Evolutionary conservation across 2,329 filamentous ascomycete genomes (phyloP).

Genomic region (Paradendryphiella salina): DNA sequence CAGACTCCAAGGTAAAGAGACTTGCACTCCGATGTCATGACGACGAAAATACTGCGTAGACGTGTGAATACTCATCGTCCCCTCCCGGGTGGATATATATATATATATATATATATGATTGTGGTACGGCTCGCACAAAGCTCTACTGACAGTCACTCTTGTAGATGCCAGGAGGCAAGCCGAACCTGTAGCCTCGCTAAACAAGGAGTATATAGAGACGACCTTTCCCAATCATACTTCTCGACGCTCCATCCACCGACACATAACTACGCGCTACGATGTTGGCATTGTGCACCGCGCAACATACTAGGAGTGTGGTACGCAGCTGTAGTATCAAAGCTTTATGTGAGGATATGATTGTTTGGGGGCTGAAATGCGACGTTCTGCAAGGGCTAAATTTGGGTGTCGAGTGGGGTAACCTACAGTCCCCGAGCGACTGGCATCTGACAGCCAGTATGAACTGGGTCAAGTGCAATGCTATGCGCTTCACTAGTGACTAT

Average conservation of each 20-base stretch:
- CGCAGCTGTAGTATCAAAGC: neutral
- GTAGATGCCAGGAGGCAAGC: neutral
- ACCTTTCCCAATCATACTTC: neutral
- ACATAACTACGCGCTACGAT: neutral
- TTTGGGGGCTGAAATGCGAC: neutral
- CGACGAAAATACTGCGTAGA: neutral
- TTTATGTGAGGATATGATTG: neutral
- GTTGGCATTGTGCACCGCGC: neutral
- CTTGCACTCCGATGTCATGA: constrained; percentile 1
- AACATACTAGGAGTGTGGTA: neutral
- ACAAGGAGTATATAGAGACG: neutral
- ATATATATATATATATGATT: too few relatives aligned
- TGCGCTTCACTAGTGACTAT: too few relatives aligned
- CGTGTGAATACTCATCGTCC: neutral
- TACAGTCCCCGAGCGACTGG: too few relatives aligned
- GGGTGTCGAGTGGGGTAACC: neutral
- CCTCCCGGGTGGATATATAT: neutral
- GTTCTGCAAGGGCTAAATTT: neutral
- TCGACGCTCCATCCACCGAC: neutral
- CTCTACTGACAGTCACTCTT: neutral
- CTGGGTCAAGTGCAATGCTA: too few relatives aligned
- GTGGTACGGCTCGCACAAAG: neutral
- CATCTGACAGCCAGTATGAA: too few relatives aligned
- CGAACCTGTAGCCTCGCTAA: neutral
- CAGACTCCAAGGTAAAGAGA: constrained; percentile 14